A percentile compares a stretch with the other conserved stretches of the same genome.
Conservation (phyloP, 768 basidiomycete genomes). For the Hysterangium stoloniferum region DNA sequence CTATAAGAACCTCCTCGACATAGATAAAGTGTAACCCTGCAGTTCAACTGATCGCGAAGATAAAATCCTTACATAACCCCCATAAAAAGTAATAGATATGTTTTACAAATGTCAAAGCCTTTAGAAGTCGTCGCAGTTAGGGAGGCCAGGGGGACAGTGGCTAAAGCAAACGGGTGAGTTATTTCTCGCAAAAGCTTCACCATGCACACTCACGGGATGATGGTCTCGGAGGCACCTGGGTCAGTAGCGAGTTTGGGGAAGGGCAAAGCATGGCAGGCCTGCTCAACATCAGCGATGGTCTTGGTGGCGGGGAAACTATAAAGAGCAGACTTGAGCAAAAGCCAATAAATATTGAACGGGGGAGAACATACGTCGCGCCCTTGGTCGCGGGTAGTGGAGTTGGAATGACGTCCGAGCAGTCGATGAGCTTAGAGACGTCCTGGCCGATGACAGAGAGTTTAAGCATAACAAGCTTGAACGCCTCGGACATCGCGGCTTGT, state of each 20-base stretch:
- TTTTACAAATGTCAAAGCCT: too few relatives aligned
- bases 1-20: too few relatives aligned
- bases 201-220: too few relatives aligned
- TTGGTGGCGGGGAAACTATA: slow-evolving; percentile 19
- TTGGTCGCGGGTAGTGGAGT: slow-evolving; percentile 17
- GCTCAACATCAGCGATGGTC: slow-evolving; percentile 17
- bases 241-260: slow-evolving; percentile 30
- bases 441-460: slow-evolving; percentile 26
- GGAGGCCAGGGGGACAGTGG: too few relatives aligned
- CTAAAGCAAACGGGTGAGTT: too few relatives aligned
- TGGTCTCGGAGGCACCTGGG: slow-evolving; percentile 23
- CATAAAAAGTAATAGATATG: too few relatives aligned
- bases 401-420: slow-evolving; percentile 21
- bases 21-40: too few relatives aligned
- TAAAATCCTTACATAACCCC: too few relatives aligned
- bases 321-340: not conserved
- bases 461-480: slow-evolving; percentile 23
- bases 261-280: slow-evolving; percentile 24
- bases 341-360: not conserved
- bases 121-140: too few relatives aligned
- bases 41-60: too few relatives aligned
- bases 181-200: too few relatives aligned
- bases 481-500: slow-evolving; percentile 20
- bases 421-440: slow-evolving; percentile 12
- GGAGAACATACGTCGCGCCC: slow-evolving; percentile 1